Evolutionary conservation across 306 rosid species (phyloP).

Genomic region (Prunus davidiana): DNA sequence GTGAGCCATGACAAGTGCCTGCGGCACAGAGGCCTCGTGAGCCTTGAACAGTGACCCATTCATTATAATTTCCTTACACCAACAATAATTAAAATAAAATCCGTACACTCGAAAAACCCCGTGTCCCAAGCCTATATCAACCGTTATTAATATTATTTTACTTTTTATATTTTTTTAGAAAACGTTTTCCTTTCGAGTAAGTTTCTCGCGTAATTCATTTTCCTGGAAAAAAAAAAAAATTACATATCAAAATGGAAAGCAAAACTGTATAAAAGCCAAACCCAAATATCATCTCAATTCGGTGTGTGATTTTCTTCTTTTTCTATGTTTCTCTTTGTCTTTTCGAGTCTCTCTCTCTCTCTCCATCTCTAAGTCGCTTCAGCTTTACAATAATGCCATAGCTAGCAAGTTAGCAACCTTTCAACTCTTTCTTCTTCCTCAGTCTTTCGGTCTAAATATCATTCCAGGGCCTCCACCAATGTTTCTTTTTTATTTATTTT

Average conservation of each 20-base stretch:
- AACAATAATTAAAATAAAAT: neutral
- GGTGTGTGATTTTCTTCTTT: constrained; percentile 9
- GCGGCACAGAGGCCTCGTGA: constrained; percentile 18
- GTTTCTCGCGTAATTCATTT: constrained; percentile 16
- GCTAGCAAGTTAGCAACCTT: neutral
- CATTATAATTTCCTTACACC: neutral
- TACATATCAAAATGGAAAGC: neutral
- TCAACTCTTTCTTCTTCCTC: constrained; percentile 10
- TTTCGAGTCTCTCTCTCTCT: neutral
- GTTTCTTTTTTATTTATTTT: constrained; percentile 19
- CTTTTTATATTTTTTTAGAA: neutral
- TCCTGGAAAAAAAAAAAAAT: constrained; percentile 3
- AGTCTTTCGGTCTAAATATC: constrained; percentile 27
- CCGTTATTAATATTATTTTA: neutral
- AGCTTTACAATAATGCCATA: constrained; percentile 27
- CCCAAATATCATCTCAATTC: constrained; percentile 13
- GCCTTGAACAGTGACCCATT: neutral
- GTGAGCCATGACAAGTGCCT: constrained; percentile 1
- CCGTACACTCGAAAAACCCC: neutral
- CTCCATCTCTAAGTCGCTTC: constrained; percentile 5
- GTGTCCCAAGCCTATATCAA: neutral
- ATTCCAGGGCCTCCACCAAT: constrained; percentile 36
- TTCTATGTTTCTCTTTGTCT: neutral
- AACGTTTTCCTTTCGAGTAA: constrained; percentile 16
- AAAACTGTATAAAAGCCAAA: constrained; percentile 21